Evolutionary conservation across 2,329 filamentous ascomycete genomes (phyloP).

Genomic region (Hypoxylon sp.): DNA sequence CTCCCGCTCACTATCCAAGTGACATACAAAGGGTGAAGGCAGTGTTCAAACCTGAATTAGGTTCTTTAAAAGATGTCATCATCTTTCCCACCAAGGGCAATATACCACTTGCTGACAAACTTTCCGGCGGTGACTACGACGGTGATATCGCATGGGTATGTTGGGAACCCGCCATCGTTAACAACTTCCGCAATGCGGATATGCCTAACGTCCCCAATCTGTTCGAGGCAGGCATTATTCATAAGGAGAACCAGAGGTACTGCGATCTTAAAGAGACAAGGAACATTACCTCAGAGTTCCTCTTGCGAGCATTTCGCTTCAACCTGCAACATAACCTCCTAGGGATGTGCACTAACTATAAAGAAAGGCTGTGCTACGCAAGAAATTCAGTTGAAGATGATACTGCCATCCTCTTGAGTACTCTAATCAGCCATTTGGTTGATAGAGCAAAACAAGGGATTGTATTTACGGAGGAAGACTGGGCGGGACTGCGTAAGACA

Average conservation of each 20-base stretch:
- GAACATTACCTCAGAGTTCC: constrained; percentile 54
- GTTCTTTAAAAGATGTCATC: constrained; percentile 78
- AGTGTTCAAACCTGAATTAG: constrained; percentile 66
- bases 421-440: constrained; percentile 62
- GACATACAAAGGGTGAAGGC: constrained; percentile 76
- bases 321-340: constrained; percentile 65
- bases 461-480: constrained; percentile 56
- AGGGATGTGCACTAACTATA: constrained; percentile 70
- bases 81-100: constrained; percentile 75
- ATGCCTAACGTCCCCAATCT: constrained; percentile 57
- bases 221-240: constrained; percentile 57
- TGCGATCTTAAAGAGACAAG: constrained; percentile 49
- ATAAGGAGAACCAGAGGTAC: constrained; percentile 58
- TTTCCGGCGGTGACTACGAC: constrained; percentile 84
- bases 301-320: constrained; percentile 65
- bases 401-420: constrained; percentile 59
- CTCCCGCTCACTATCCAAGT: constrained; percentile 73
- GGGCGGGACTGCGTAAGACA: constrained; percentile 48
- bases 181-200: constrained; percentile 70
- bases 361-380: constrained; percentile 70
- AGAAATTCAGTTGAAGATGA: constrained; percentile 58
- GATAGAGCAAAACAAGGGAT: constrained; percentile 66
- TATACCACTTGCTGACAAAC: constrained; percentile 70
- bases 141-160: constrained; percentile 82
- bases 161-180: constrained; percentile 73